phyloP scores from a whole-genome alignment of 768 basidiomycete genomes.

The Boletus patriciae region DNA sequence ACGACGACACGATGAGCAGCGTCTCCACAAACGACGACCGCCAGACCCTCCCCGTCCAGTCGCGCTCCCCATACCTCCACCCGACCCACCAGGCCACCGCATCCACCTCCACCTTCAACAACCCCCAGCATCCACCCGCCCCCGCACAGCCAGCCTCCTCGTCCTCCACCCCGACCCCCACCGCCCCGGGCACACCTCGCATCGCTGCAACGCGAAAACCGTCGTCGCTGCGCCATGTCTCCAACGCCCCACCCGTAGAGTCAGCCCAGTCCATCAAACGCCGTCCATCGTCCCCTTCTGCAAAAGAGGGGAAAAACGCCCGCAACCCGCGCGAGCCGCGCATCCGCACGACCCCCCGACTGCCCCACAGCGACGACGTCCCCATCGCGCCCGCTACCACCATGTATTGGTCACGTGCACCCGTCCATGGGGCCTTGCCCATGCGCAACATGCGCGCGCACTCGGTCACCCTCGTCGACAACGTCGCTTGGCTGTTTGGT shows the following conservation, averaged over 20 bases:
- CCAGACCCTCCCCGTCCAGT: constrained; percentile 9
- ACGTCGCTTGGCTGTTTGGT: constrained; percentile 83
- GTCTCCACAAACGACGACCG: constrained; percentile 13
- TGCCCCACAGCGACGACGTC: constrained; percentile 62
- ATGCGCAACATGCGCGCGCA: constrained; percentile 75
- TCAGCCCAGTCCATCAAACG: constrained; percentile 27
- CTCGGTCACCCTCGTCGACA: constrained; percentile 80
- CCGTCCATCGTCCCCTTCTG: constrained; percentile 29
- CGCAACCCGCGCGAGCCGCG: constrained; percentile 31
- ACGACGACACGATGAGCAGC: constrained; percentile 24
- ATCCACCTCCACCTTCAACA: constrained; percentile 40
- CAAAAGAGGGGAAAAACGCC: constrained; percentile 23
- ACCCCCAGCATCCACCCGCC: neutral
- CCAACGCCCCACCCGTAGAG: constrained; percentile 30
- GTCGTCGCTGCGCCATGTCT: constrained; percentile 32
- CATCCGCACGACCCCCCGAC: constrained; percentile 50
- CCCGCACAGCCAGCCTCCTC: neutral
- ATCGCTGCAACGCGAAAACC: constrained; percentile 29
- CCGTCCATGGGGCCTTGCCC: constrained; percentile 71
- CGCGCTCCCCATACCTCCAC: constrained; percentile 42
- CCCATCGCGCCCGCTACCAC: constrained; percentile 64
- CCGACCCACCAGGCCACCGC: constrained; percentile 34
- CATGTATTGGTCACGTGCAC: constrained; percentile 87
- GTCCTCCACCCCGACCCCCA: constrained; percentile 17
- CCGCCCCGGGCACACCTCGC: constrained; percentile 29